Conservation (phyloP, 148 eudicot genomes). For the Rhododendron simsii region DNA sequence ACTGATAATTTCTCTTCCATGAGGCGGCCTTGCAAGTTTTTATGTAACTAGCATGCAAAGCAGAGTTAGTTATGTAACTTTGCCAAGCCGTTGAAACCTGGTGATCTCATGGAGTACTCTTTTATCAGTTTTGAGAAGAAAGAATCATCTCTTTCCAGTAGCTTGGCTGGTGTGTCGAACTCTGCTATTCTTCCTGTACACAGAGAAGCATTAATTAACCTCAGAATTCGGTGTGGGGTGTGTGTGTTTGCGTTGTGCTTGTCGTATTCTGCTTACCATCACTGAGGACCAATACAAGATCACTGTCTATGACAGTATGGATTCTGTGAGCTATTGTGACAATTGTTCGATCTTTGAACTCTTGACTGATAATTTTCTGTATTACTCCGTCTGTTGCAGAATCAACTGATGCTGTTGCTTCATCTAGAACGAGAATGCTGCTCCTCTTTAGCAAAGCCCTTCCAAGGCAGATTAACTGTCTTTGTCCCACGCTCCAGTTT, state of each 20-base stretch:
- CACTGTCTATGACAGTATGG: constrained; percentile 92
- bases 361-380: constrained; percentile 74
- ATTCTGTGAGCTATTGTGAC: constrained; percentile 98
- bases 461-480: constrained; percentile 93
- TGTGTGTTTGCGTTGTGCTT: background rate
- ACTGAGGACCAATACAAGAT: constrained; percentile 84
- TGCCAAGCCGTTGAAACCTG: constrained; percentile 39
- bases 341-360: constrained; percentile 73
- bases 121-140: constrained; percentile 82
- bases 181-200: constrained; percentile 89
- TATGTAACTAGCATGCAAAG: background rate
- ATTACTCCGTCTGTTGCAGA: constrained; percentile 88
- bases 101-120: constrained; percentile 88
- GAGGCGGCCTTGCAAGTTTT: background rate
- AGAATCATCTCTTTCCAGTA: constrained; percentile 77
- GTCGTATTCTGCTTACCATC: constrained; percentile 51
- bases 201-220: background rate
- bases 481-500: constrained; percentile 98
- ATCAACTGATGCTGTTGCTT: constrained; percentile 98
- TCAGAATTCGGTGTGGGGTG: background rate
- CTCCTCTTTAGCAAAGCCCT: constrained; percentile 85
- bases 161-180: constrained; percentile 77
- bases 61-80: constrained; percentile 21
- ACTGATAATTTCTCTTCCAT: background rate
- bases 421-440: constrained; percentile 78